Evolutionary conservation across 169 alveolate species (phyloP).

Genomic region (Theileria parva): DNA sequence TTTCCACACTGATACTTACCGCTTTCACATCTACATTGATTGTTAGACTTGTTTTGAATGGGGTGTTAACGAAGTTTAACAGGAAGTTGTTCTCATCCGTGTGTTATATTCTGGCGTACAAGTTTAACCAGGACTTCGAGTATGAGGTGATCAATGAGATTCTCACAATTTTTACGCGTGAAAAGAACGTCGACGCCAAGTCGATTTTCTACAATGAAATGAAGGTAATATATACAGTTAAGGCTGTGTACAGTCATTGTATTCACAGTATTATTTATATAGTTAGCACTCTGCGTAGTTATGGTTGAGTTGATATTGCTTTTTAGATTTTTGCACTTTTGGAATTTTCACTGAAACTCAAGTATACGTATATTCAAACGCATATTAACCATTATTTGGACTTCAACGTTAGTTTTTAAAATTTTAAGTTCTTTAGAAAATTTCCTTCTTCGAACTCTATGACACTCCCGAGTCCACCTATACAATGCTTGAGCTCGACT

Average conservation of each 20-base stretch:
- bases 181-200: slow-evolving; percentile 60
- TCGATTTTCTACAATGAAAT: slow-evolving; percentile 68
- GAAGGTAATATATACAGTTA: slow-evolving; percentile 53
- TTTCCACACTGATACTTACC: background rate
- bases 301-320: too few relatives aligned
- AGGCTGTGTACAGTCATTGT: too few relatives aligned
- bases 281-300: too few relatives aligned
- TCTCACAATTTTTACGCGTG: slow-evolving; percentile 54
- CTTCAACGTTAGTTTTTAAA: slow-evolving; percentile 42
- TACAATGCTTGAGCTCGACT: slow-evolving; percentile 21
- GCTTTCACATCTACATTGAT: background rate
- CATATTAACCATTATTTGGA: slow-evolving; percentile 77
- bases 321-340: slow-evolving; percentile 47
- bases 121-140: slow-evolving; percentile 78
- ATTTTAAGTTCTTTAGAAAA: background rate
- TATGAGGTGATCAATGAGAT: slow-evolving; percentile 70
- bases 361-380: slow-evolving; percentile 59
- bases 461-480: slow-evolving; percentile 54
- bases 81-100: slow-evolving; percentile 76
- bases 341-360: slow-evolving; percentile 68
- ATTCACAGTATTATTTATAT: too few relatives aligned
- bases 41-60: slow-evolving; percentile 69
- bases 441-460: slow-evolving; percentile 32
- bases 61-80: slow-evolving; percentile 69
- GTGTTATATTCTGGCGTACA: slow-evolving; percentile 73